Percentiles rank a stretch among this genome's conserved stretches.
Conservation (phyloP, 495 filamentous ascomycete genomes). For the Tetracladium setigerum region DNA sequence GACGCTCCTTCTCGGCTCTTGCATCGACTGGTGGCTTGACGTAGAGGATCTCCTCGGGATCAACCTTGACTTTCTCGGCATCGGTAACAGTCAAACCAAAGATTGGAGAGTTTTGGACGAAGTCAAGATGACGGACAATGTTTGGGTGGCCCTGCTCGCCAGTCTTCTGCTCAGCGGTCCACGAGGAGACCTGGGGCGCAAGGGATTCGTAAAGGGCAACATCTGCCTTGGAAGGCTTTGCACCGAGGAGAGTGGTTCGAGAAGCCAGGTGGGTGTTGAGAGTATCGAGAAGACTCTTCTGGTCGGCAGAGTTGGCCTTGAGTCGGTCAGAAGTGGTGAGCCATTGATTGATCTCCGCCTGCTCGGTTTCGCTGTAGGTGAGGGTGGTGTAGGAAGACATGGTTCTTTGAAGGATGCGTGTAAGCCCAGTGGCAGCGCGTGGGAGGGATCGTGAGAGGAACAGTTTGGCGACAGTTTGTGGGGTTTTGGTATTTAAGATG, state of each 20-base stretch:
- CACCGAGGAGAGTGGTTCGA: slow-evolving; percentile 82
- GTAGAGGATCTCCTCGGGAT: slow-evolving; percentile 72
- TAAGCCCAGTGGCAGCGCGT: slow-evolving; percentile 38
- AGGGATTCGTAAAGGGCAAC: slow-evolving; percentile 77
- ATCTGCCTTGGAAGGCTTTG: slow-evolving; percentile 87
- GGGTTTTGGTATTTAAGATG: background rate
- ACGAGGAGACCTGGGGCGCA: slow-evolving; percentile 68
- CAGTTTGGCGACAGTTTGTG: slow-evolving; percentile 34
- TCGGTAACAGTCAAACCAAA: slow-evolving; percentile 66
- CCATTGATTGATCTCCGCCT: slow-evolving; percentile 84
- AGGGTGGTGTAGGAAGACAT: slow-evolving; percentile 59
- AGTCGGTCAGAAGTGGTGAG: slow-evolving; percentile 65
- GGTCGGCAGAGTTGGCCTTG: slow-evolving; percentile 47
- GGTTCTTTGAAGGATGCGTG: slow-evolving; percentile 23
- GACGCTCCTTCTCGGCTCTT: slow-evolving; percentile 82
- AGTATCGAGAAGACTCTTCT: slow-evolving; percentile 59
- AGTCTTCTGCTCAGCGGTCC: slow-evolving; percentile 81
- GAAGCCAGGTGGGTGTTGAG: slow-evolving; percentile 83
- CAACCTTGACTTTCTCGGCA: slow-evolving; percentile 72
- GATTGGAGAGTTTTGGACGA: slow-evolving; percentile 80
- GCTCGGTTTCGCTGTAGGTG: slow-evolving; percentile 67
- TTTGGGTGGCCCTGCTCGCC: slow-evolving; percentile 86
- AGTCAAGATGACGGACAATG: slow-evolving; percentile 87
- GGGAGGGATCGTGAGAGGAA: slow-evolving; percentile 33
- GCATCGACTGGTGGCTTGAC: slow-evolving; percentile 73